Evolutionary conservation across 1,284 basidiomycete species (phyloP).

Genomic region (Schizophyllum commune): DNA sequence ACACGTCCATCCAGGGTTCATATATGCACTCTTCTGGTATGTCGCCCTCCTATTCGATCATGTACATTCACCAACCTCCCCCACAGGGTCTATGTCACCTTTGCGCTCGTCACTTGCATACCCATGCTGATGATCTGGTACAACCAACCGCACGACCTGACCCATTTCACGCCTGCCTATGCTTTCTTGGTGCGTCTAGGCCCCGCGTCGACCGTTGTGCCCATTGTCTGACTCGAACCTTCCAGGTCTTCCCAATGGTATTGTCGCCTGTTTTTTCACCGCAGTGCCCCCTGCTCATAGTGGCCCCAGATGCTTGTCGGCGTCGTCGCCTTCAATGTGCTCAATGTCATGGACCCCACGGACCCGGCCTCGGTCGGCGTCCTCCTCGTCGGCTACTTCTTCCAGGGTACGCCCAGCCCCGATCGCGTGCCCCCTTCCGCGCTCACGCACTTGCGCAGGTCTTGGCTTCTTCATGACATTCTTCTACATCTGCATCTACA

Average conservation of each 20-base stretch:
- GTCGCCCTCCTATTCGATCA: constrained; percentile 5
- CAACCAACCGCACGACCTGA: constrained; percentile 38
- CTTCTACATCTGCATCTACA: constrained; percentile 43
- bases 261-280: constrained; percentile 4
- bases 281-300: constrained; percentile 1
- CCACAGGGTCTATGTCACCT: constrained; percentile 34
- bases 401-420: constrained; percentile 29
- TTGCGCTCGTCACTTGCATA: constrained; percentile 34
- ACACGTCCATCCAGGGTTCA: constrained; percentile 24
- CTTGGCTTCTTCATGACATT: constrained; percentile 44
- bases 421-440: neutral
- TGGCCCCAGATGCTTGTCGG: constrained; percentile 37
- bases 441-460: constrained; percentile 18
- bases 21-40: constrained; percentile 38
- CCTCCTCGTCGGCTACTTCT: constrained; percentile 37
- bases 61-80: neutral
- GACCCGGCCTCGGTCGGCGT: constrained; percentile 34
- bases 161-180: constrained; percentile 38
- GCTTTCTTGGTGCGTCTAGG: constrained; percentile 32
- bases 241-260: constrained; percentile 39
- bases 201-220: neutral
- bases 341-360: constrained; percentile 28
- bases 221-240: neutral
- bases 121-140: constrained; percentile 47
- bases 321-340: constrained; percentile 38